Base-by-base conservation (phyloP, 2,329 filamentous ascomycete species). In the Arthrobotrys entomopaga region DNA sequence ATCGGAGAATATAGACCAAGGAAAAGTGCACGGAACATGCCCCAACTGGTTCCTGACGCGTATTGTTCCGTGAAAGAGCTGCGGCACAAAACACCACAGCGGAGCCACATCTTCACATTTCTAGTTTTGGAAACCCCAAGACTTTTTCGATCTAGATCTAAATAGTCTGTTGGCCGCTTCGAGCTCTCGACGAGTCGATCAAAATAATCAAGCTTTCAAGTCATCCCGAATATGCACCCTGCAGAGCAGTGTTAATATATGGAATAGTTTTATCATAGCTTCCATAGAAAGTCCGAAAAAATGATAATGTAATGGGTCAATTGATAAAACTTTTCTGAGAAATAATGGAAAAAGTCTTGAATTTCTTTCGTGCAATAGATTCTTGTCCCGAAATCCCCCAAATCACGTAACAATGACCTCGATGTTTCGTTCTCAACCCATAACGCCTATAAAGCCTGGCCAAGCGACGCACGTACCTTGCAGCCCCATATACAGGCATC, bases 1-100 rank as follows among this genome's bases (percentile, higher is more conserved):
- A 34, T 46, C 42, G 42, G 42, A 46, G 42, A 34, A 46, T 46
- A 46, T 46, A 43, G 29, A 46, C 42, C 42, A 46, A 46, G 42
- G 8, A 15, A 46, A 5, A 34, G 29, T 34, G 29, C 42, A 46
- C 42, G 16, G 16, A 19, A 6, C 42, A 46, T 46, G n/a, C 42
- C 42, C 16, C 13, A 46, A 46, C 29, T 5, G 42, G 8, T 46
- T 4, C 15, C 42, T 15, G 42, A 46, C 42, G 42, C 42, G 42
- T 46, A 46, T 46, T 46, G 16, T 46, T 46, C 42, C 42, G 42
- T 46, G 42, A 46, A 46, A 46, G 16, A 19, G 16, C 42, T 46
- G 42, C 16, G 11, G 42, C 13, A 46, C 42, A 46, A 34, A 34
- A 34, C 29, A 34, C 29, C 29, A 34, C 29, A 34, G 29, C 7